Percentiles rank a stretch among this genome's conserved stretches.
Conservation (phyloP, 306 rosid genomes). For the Vigna reflexopilosa region DNA sequence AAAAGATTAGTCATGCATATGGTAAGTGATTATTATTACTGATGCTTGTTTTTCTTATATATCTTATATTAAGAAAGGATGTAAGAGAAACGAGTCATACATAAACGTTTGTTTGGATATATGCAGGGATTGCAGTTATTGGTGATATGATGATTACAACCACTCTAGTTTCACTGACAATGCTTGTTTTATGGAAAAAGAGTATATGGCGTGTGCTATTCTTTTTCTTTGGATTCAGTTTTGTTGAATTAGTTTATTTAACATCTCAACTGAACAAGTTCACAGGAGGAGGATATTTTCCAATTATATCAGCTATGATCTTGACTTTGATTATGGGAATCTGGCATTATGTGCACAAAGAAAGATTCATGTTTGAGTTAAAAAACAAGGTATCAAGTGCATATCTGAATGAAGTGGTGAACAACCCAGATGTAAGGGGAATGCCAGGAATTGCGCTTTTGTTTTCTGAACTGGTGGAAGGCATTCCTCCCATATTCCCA, state of each 20-base stretch:
- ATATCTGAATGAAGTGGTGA: conserved; percentile 52
- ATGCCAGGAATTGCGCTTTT: conserved; percentile 76
- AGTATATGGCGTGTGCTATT: conserved; percentile 59
- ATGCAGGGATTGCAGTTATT: conserved; percentile 77
- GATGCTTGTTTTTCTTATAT: too few species aligned
- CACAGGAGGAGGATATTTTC: conserved; percentile 73
- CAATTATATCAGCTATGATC: conserved; percentile 53
- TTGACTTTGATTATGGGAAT: conserved; percentile 62
- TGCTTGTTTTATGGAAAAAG: conserved; percentile 81
- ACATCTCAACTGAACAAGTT: conserved; percentile 71
- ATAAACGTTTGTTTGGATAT: background rate
- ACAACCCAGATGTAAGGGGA: conserved; percentile 51
- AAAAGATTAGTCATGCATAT: conserved; percentile 78
- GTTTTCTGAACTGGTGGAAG: conserved; percentile 82
- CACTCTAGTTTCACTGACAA: conserved; percentile 59
- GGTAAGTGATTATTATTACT: conserved; percentile 46
- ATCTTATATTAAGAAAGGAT: background rate
- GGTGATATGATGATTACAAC: conserved; percentile 78
- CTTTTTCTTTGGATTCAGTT: conserved; percentile 57
- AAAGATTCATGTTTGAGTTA: conserved; percentile 70
- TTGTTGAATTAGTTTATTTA: conserved; percentile 53
- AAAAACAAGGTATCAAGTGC: conserved; percentile 69
- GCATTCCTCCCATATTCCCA: conserved; percentile 82
- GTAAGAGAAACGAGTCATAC: background rate
- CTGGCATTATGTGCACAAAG: conserved; percentile 84